These are phyloP conservation scores for Podila minutissima DNA, from an alignment of 192 early-diverging fungal species.

Conservation along the genomic window DNA sequence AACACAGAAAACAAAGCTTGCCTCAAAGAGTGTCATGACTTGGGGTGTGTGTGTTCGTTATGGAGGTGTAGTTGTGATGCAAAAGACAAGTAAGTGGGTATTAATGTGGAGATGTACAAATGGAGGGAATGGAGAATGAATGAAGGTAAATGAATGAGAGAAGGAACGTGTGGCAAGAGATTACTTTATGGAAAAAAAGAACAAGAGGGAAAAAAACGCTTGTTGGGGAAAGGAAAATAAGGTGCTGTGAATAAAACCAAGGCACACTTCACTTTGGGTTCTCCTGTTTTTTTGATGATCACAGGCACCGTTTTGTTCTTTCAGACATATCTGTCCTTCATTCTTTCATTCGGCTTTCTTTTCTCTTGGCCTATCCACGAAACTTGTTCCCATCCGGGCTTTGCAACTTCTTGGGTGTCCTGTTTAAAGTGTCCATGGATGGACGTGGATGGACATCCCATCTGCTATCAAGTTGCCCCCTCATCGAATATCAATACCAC, in stretches of 20 bases:
- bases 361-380: too few species aligned
- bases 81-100: neutral
- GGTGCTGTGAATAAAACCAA: neutral
- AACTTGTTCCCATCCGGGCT: too few species aligned
- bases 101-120: neutral
- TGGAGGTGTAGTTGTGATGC: neutral
- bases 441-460: too few species aligned
- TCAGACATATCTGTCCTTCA: too few species aligned
- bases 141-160: neutral
- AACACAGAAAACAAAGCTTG: constrained; percentile 1
- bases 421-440: too few species aligned
- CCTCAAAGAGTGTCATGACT: constrained; percentile 43
- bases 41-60: neutral
- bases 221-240: constrained; percentile 2
- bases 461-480: too few species aligned
- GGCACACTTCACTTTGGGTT: neutral
- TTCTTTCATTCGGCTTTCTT: too few species aligned
- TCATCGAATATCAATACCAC: too few species aligned
- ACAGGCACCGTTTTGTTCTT: too few species aligned
- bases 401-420: too few species aligned
- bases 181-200: neutral
- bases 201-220: neutral
- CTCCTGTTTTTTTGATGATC: neutral
- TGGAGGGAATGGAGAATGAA: too few species aligned
- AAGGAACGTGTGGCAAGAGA: neutral